These are phyloP conservation scores for Aspergillus biplanus DNA, from an alignment of 495 filamentous ascomycete species.

Conservation along the genomic window DNA sequence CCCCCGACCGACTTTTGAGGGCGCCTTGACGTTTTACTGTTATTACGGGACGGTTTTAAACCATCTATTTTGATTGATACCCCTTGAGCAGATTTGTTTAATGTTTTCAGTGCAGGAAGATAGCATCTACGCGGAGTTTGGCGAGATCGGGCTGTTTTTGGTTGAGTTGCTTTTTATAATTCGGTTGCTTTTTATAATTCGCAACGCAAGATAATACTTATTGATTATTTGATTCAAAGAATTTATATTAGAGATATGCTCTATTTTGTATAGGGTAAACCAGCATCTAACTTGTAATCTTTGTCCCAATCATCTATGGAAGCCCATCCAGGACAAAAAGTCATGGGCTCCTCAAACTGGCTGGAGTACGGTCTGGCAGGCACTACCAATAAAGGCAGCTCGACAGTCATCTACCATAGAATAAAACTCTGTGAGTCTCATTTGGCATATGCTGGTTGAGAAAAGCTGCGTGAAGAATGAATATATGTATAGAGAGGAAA, in stretches of 20 bases:
- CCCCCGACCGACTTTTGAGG: not conserved
- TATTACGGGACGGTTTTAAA: slow-evolving; percentile 3
- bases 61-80: no score
- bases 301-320: slow-evolving; percentile 56
- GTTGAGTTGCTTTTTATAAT: no score
- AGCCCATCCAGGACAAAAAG: slow-evolving; percentile 44
- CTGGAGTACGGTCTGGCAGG: slow-evolving; percentile 50
- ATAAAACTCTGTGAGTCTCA: not conserved
- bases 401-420: slow-evolving; percentile 36
- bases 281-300: not conserved
- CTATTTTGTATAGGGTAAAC: not conserved
- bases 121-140: no score
- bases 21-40: not conserved
- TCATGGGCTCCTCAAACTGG: slow-evolving; percentile 56
- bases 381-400: slow-evolving; percentile 28
- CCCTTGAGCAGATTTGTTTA: no score
- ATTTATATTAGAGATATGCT: not conserved
- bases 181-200: no score
- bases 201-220: not conserved
- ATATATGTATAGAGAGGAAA: slow-evolving; percentile 22
- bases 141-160: no score
- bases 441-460: slow-evolving; percentile 35
- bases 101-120: no score
- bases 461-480: slow-evolving; percentile 41
- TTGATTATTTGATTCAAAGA: not conserved